Evolutionary conservation across 2,329 filamentous ascomycete genomes (phyloP), one percentile per base, ranked within the genome.

Genomic region (Talaromyces sp.): DNA sequence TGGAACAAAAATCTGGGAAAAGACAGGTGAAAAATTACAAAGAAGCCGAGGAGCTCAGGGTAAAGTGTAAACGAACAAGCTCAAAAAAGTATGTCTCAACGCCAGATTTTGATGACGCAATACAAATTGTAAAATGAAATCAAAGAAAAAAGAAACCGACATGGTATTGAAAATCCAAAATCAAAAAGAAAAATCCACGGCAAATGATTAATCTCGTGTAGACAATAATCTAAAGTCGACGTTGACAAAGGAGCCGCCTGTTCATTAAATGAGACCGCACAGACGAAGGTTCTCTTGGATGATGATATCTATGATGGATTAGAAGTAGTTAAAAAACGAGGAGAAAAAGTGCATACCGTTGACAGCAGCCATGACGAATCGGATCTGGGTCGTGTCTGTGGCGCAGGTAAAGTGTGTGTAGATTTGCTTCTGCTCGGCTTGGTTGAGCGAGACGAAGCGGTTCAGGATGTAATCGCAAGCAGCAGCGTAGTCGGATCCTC

Each of bases 391-490:
- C 33, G 95, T 99, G 75, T 99, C 95, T 55, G 95, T 99, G 64
- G 95, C 95, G 77, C 95, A 98, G 57, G 95, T 99, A 81, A 99
- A 99, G 80, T 98, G 95, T 63, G 95, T 99, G 84, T 99, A 99
- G 77, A 99, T 98, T 78, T 99, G 95, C 84, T 99, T 99, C 60
- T 92, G 96, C 82, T 98, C 95, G 77, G 97, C 93, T 80, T 98
- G 95, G 82, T 99, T 99, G 75, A 99, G 83, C 75, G 91, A 95
- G 71, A 98, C 95, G 79, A 99, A 99, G 75, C 95, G 88, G 85
- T 98, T 98, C 65, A 99, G 86, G 72, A 99, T 98, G 81, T 99
- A 99, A 78, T 99, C 93, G 81, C 95, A 99, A 42, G 95, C 95
- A 57, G 92, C 90, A 47, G 90, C 88, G 73, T 99, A 99, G 79